Evolutionary conservation across 805 yeast species (phyloP).

Genomic region (Wickerhamomyces bisporus): DNA sequence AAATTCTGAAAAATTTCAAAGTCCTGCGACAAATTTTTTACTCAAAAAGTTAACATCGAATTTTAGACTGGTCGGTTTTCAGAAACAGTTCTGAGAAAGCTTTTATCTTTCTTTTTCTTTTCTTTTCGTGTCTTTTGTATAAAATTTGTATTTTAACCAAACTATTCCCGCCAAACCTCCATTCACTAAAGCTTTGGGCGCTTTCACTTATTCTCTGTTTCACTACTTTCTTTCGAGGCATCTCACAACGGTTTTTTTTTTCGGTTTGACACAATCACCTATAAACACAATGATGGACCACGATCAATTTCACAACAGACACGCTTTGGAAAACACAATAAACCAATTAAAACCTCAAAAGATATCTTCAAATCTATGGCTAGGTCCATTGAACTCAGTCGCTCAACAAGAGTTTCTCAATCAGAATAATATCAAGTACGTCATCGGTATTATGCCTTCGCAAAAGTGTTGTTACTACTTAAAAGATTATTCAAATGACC

Average conservation of each 20-base stretch:
- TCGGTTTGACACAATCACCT: constrained; percentile 2
- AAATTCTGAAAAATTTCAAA: no score
- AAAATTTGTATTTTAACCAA: no score
- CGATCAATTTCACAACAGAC: constrained; percentile 19
- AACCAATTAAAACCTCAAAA: constrained; percentile 35
- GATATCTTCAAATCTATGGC: constrained; percentile 34
- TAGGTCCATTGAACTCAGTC: constrained; percentile 43
- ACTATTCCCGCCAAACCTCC: no score
- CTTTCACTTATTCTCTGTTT: no score
- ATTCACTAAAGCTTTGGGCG: no score
- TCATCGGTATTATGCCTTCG: constrained; percentile 32
- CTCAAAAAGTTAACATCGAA: no score
- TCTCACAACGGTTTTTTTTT: not conserved
- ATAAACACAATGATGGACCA: constrained; percentile 9
- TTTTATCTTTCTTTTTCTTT: no score
- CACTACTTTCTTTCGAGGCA: not conserved
- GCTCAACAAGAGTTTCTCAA: constrained; percentile 32
- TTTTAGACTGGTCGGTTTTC: no score
- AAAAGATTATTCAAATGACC: constrained; percentile 22
- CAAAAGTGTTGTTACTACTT: constrained; percentile 27
- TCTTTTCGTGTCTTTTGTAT: no score
- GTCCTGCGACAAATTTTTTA: no score
- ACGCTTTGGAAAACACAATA: constrained; percentile 20
- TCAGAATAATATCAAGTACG: constrained; percentile 34
- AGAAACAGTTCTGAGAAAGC: no score